Evolutionary conservation across 1,139 yeast species (phyloP).

Genomic region (Yamadazyma oceani): DNA sequence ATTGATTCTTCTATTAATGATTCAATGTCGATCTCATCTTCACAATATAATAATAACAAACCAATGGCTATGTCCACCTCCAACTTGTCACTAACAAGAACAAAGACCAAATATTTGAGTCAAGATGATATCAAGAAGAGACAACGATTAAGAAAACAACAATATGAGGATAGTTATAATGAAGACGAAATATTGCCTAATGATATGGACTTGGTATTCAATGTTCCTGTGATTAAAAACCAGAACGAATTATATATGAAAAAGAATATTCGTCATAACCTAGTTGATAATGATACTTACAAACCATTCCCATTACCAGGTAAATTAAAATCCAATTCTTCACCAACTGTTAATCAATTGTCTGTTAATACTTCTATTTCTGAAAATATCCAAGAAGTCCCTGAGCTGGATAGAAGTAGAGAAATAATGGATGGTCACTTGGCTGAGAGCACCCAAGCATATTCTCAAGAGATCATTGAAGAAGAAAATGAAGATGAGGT

Average conservation of each 20-base stretch:
- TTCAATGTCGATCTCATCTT: constrained; percentile 1
- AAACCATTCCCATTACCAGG: constrained; percentile 44
- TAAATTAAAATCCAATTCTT: constrained; percentile 20
- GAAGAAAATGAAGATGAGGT: constrained; percentile 7
- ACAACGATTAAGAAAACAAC: constrained; percentile 38
- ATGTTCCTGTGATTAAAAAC: constrained; percentile 45
- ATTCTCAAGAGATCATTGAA: constrained; percentile 3
- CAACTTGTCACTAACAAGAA: constrained; percentile 25
- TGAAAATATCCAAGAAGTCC: constrained; percentile 8
- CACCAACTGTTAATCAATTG: constrained; percentile 14
- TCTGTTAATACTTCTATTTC: constrained; percentile 4
- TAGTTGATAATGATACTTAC: constrained; percentile 29
- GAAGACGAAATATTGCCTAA: constrained; percentile 43
- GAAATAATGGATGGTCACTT: not conserved
- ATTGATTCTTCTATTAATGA: constrained; percentile 6
- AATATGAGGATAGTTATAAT: constrained; percentile 44
- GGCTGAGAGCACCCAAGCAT: constrained; percentile 3
- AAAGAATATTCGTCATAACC: constrained; percentile 24
- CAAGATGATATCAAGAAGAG: constrained; percentile 42
- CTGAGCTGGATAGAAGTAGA: not conserved
- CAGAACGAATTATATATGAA: constrained; percentile 35
- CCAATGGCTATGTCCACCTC: constrained; percentile 6
- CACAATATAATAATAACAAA: not conserved
- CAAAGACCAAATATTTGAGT: constrained; percentile 38
- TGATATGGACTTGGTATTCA: constrained; percentile 43